A percentile compares a stretch with the other conserved stretches of the same genome.
phyloP scores from a whole-genome alignment of 2,329 filamentous ascomycete species.

The Trematosphaeria pertusa region DNA sequence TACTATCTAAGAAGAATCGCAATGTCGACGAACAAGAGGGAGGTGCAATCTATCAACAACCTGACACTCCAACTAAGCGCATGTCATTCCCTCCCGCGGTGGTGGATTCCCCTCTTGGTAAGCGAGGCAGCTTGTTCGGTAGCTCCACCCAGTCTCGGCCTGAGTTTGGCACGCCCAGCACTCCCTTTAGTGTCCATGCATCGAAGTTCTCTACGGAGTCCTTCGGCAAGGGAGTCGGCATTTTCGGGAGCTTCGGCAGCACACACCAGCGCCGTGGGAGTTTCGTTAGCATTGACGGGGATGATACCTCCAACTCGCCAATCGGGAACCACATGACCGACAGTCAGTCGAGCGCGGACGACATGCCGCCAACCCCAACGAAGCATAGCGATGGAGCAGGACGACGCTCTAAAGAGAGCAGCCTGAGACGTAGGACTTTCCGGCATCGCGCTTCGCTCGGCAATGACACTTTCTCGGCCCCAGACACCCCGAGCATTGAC shows the following conservation, averaged over 20 bases:
- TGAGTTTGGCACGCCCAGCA: slow-evolving; percentile 80
- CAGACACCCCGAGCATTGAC: slow-evolving; percentile 36
- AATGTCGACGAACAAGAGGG: slow-evolving; percentile 68
- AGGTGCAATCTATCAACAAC: slow-evolving; percentile 71
- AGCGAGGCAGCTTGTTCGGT: slow-evolving; percentile 61
- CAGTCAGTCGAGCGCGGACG: slow-evolving; percentile 67
- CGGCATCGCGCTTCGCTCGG: slow-evolving; percentile 53
- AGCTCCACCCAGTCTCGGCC: slow-evolving; percentile 71
- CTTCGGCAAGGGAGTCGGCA: slow-evolving; percentile 69
- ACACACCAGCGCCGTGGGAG: slow-evolving; percentile 68
- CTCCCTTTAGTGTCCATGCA: slow-evolving; percentile 74
- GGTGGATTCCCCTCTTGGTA: slow-evolving; percentile 54
- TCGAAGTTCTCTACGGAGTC: slow-evolving; percentile 69
- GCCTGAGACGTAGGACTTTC: slow-evolving; percentile 58
- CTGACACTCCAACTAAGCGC: slow-evolving; percentile 96
- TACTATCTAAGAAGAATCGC: slow-evolving; percentile 93
- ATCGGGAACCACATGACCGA: slow-evolving; percentile 60
- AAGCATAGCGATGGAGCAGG: slow-evolving; percentile 66
- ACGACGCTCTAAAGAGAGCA: slow-evolving; percentile 58
- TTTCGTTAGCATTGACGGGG: slow-evolving; percentile 80
- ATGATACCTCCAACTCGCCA: slow-evolving; percentile 69
- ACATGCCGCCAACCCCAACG: slow-evolving; percentile 92
- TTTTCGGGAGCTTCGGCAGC: slow-evolving; percentile 65
- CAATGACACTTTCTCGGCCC: slow-evolving; percentile 55
- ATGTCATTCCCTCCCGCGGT: slow-evolving; percentile 73